Evolutionary conservation across 1,139 yeast species (phyloP), one percentile per base, ranked within the genome.

Genomic region (Debaryomyces coudertii): DNA sequence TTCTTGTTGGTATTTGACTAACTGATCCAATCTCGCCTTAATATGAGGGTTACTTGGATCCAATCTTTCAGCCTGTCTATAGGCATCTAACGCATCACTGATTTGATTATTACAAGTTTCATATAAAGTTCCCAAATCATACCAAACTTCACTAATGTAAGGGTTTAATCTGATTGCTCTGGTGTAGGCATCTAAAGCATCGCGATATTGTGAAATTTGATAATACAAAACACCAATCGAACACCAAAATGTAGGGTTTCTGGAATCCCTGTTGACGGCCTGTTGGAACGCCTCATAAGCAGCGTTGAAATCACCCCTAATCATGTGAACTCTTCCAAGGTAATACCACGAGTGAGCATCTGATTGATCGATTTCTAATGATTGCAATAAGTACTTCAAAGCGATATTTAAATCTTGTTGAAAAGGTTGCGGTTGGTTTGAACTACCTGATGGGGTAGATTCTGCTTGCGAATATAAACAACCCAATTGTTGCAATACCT

Each of bases 171-270:
- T 79, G 52, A 93, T 93, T 11, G 99, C 99, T 49, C 99, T 77
- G 6, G 98, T 90, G 69, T 93, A 93, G 12, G 99, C 99, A 65
- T 93, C 99, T 54, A 93, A 77, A 4, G 99, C 99, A 64, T 93
- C 99, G 47, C 97, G 80, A 70, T 89, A 93, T 69, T 93, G 99
- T 47, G 95, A 84, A 51, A 93, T 92, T 68, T 93, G 97, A 67
- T 92, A 93, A 71, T 93, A 93, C 50, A 93, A 77, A 8, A 93
- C 98, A 64, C 99, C 99, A 62, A 93, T 93, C 25, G 97, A 90
- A 66, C 99, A 93, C 99, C 99, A 93, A 72, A 93, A 93, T 1
- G 97, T 93, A 47, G 99, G 98, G 65, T 93, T 93, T 62, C 97
- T 80, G 27, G 95, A 87, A 65, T 93, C 99, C 51, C 97, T 81